phyloP scores from a whole-genome alignment of 2,329 filamentous ascomycete species.

The Penicillium sp. region DNA sequence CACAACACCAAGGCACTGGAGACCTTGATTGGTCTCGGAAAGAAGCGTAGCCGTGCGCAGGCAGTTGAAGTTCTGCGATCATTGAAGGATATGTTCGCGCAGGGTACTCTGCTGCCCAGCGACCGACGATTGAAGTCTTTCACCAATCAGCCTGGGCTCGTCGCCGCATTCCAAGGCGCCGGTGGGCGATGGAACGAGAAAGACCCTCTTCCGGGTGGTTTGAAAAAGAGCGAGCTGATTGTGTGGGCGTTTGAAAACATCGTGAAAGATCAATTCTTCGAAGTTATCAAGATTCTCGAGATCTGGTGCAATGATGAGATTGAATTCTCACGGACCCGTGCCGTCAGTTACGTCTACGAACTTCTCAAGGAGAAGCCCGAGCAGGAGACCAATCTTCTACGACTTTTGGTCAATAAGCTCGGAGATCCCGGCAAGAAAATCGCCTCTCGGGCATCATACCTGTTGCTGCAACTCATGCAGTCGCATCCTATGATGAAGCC shows the following conservation, averaged over 20 bases:
- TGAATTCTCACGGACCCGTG: conserved; percentile 82
- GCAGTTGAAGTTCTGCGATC: conserved; percentile 90
- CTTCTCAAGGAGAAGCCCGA: conserved; percentile 93
- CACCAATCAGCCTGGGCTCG: conserved; percentile 71
- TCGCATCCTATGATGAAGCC: conserved; percentile 92
- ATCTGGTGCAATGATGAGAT: conserved; percentile 94
- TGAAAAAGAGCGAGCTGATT: conserved; percentile 76
- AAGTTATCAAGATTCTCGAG: conserved; percentile 86
- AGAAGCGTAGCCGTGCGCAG: conserved; percentile 89
- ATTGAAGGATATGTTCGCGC: conserved; percentile 88
- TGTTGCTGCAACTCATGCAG: conserved; percentile 85
- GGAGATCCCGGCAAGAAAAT: conserved; percentile 96
- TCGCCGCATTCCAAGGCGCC: conserved; percentile 66
- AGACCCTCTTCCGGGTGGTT: conserved; percentile 68
- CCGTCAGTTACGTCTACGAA: conserved; percentile 87
- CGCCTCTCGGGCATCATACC: conserved; percentile 85
- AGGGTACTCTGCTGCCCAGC: conserved; percentile 77
- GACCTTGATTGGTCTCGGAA: conserved; percentile 75
- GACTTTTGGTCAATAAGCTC: conserved; percentile 91
- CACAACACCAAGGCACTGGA: conserved; percentile 91
- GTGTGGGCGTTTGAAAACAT: conserved; percentile 93
- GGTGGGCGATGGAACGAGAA: conserved; percentile 63
- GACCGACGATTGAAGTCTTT: conserved; percentile 81
- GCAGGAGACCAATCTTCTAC: conserved; percentile 89
- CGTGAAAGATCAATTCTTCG: conserved; percentile 91